Conservation (phyloP, 371 early-diverging fungal genomes). For the Cokeromyces recurvatus region DNA sequence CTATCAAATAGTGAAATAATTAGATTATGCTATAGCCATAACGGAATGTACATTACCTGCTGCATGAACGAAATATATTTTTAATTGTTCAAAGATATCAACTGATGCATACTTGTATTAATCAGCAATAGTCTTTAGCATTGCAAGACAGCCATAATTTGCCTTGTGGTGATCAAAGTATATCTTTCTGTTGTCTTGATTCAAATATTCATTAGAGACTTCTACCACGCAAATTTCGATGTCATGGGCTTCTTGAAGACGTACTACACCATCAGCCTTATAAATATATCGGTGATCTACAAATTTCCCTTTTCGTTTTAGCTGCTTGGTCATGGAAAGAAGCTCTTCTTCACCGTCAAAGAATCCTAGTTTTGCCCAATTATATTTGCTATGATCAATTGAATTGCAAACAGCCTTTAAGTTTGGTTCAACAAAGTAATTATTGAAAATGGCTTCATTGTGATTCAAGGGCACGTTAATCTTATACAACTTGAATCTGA, state of each 20-base stretch:
- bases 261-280: constrained; percentile 9
- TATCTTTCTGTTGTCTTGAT: constrained; percentile 8
- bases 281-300: constrained; percentile 8
- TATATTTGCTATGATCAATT: not conserved
- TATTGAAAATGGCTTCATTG: not conserved
- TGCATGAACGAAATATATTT: constrained; percentile 12
- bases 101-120: constrained; percentile 13
- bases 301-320: not conserved
- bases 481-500: constrained; percentile 1
- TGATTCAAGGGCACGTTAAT: not conserved
- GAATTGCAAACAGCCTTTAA: constrained; percentile 1
- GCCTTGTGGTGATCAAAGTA: constrained; percentile 11
- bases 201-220: constrained; percentile 8
- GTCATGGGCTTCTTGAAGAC: constrained; percentile 8
- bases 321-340: not conserved
- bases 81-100: constrained; percentile 11
- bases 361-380: not conserved
- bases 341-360: not conserved
- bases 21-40: constrained; percentile 9
- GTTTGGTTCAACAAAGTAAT: not conserved
- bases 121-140: constrained; percentile 13
- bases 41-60: constrained; percentile 12
- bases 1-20: constrained; percentile 11
- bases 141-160: constrained; percentile 9
- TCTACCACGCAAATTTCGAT: constrained; percentile 12